A percentile compares a stretch with the other conserved stretches of the same genome.
These are phyloP conservation scores for Deuterostichococcus epilithicus DNA, from an alignment of 139 green algal species.

Conservation along the genomic window DNA sequence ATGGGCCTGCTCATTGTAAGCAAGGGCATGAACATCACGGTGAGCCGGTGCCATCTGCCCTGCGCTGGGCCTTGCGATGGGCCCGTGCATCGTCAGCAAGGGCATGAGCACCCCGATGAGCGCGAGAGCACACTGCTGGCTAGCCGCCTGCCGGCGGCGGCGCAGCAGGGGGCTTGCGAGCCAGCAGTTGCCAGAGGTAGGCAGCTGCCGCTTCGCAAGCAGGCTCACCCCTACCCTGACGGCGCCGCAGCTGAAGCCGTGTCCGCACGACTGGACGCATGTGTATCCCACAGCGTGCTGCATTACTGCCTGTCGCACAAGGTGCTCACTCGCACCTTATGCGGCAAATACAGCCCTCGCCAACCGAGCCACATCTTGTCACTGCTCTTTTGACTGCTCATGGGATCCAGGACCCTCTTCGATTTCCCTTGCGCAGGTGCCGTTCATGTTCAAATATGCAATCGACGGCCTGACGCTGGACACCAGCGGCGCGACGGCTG, in stretches of 20 bases:
- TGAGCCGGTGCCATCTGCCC: not conserved
- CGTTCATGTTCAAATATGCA: conserved; percentile 94
- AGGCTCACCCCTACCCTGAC: too few relatives aligned
- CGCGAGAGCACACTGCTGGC: not conserved
- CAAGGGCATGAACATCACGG: conserved; percentile 35
- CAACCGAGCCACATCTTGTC: not conserved
- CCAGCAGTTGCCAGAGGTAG: too few relatives aligned
- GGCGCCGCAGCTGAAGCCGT: not conserved
- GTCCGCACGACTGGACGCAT: not conserved
- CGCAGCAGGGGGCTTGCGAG: too few relatives aligned
- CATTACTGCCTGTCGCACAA: conserved; percentile 85
- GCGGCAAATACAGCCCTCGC: conserved; percentile 25
- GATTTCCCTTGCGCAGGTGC: conserved; percentile 54
- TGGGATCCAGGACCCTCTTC: not conserved
- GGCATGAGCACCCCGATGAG: not conserved
- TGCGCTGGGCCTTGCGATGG: not conserved
- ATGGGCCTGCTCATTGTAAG: conserved; percentile 61
- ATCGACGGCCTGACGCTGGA: conserved; percentile 71
- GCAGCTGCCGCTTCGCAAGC: too few relatives aligned
- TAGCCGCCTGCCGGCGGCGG: too few relatives aligned
- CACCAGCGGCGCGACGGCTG: conserved; percentile 28
- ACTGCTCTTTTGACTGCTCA: not conserved
- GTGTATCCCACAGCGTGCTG: conserved; percentile 35
- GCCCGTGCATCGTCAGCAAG: not conserved
- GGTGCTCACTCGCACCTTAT: conserved; percentile 63